phyloP scores from a whole-genome alignment of 2,329 filamentous ascomycete species.

The Fusarium stilboides region DNA sequence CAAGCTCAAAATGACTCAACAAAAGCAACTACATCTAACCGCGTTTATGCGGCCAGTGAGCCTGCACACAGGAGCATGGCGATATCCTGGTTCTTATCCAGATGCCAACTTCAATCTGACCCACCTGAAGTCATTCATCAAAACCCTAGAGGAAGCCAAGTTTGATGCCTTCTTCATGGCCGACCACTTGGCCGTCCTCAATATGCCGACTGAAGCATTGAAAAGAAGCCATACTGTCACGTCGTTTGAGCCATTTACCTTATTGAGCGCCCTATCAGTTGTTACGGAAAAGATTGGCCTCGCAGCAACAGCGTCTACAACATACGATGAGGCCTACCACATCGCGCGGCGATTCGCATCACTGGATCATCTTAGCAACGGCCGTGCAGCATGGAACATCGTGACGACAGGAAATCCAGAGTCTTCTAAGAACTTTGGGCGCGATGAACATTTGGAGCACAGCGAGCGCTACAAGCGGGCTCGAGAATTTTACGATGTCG shows the following conservation, averaged over 20 bases:
- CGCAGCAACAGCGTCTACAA: constrained; percentile 68
- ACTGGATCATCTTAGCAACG: not conserved
- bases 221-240: constrained; percentile 71
- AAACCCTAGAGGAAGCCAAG: constrained; percentile 67
- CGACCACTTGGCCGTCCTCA: constrained; percentile 68
- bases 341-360: constrained; percentile 55
- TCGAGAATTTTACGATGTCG: not conserved
- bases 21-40: constrained; percentile 66
- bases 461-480: not conserved
- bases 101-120: constrained; percentile 72
- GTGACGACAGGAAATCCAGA: not conserved
- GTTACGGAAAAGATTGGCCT: constrained; percentile 67
- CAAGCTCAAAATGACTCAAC: constrained; percentile 27
- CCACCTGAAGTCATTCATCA: constrained; percentile 68
- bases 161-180: constrained; percentile 72
- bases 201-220: constrained; percentile 70
- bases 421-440: not conserved
- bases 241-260: constrained; percentile 70
- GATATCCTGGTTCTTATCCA: constrained; percentile 68
- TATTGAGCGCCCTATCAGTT: constrained; percentile 64
- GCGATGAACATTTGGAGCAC: not conserved
- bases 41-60: constrained; percentile 73
- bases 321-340: constrained; percentile 69
- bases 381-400: not conserved
- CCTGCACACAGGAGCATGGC: constrained; percentile 70